Evolutionary conservation across 129 eudicot genomes (phyloP), one percentile per base, ranked within the genome.

Genomic region (Arctium lappa): DNA sequence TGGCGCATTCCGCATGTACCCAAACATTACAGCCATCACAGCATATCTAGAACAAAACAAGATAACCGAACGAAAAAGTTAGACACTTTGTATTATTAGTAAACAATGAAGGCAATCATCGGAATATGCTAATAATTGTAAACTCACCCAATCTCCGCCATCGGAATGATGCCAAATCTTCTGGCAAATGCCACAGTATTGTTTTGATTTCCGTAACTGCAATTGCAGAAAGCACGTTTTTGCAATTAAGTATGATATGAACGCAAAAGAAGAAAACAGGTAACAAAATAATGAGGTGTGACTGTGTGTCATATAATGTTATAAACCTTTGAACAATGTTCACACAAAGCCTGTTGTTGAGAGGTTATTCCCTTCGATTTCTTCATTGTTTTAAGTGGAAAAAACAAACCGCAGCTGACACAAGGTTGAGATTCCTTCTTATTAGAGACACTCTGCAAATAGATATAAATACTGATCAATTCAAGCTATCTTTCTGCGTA

Each of bases 11-110:
- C 70, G 91, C 95, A 88, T 95, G 99, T 72, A 95, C 92, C 99
- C 98, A 95, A 69, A 95, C 97, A 81, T 95, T 87, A 88, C 99
- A 95, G n/a, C 99, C 94, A 89, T 95, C 98, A 84, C 98, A 95
- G 70, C 93, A 90, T 72, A 95, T 95, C 99, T 95, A 82, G 53
- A 22, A 29, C 81, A 79, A 82, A 73, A 66, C 7, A 75, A 42
- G 0, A 74, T 30, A 63, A 65, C 69, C 71, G 50, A 46, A 70
- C 22, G 7, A 10, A n/a, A 56, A 75, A 46, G 48, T 75, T 15
- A 81, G 73, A 62, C 9, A 29, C 27, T 18, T 8, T 16, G 50
- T 75, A 77, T 16, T 40, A 6, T 36, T 11, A 34, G 37, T 10
- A 30, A 6, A 40, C 22, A 9, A 78, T 77, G 53, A 77, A 1